Evolutionary conservation across 1,139 yeast species (phyloP).

Genomic region (Suhomyces guaymorum): DNA sequence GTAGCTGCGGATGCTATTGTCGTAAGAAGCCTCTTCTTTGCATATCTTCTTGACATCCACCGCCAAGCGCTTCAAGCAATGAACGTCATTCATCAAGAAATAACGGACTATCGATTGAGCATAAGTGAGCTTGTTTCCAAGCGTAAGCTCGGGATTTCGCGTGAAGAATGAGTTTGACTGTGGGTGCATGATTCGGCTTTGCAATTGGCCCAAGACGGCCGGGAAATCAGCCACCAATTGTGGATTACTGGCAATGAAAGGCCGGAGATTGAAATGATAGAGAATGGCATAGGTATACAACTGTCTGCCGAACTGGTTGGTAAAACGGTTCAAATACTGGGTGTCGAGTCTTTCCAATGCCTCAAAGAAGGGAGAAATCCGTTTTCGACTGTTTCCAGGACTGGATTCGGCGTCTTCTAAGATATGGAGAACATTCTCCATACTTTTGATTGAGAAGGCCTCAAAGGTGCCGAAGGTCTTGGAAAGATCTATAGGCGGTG

Average conservation of each 20-base stretch:
- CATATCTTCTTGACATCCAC: slow-evolving; percentile 15
- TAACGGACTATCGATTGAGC: slow-evolving; percentile 18
- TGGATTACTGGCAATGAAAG: slow-evolving; percentile 16
- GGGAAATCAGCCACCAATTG: slow-evolving; percentile 12
- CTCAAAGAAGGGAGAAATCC: slow-evolving; percentile 14
- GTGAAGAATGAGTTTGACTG: slow-evolving; percentile 16
- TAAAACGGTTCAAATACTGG: slow-evolving; percentile 16
- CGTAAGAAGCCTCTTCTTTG: slow-evolving; percentile 13
- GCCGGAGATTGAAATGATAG: slow-evolving; percentile 17
- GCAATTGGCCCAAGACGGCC: slow-evolving; percentile 12
- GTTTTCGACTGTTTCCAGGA: slow-evolving; percentile 6
- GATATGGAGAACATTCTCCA: slow-evolving; percentile 19
- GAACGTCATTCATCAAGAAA: slow-evolving; percentile 16
- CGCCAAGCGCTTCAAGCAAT: slow-evolving; percentile 15
- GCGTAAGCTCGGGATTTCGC: slow-evolving; percentile 13
- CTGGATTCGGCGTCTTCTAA: slow-evolving; percentile 17
- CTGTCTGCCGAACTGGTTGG: slow-evolving; percentile 17
- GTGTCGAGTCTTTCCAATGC: slow-evolving; percentile 15
- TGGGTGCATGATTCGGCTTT: slow-evolving; percentile 10
- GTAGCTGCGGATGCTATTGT: slow-evolving; percentile 6
- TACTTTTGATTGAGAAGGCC: slow-evolving; percentile 13
- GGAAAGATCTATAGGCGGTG: slow-evolving; percentile 13
- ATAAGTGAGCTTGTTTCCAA: slow-evolving; percentile 14
- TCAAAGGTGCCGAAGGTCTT: slow-evolving; percentile 9
- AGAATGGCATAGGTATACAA: slow-evolving; percentile 15